Evolutionary conservation across 1,139 yeast species (phyloP), one percentile per base, ranked within the genome.

Genomic region (Yamadazyma dushanensis): DNA sequence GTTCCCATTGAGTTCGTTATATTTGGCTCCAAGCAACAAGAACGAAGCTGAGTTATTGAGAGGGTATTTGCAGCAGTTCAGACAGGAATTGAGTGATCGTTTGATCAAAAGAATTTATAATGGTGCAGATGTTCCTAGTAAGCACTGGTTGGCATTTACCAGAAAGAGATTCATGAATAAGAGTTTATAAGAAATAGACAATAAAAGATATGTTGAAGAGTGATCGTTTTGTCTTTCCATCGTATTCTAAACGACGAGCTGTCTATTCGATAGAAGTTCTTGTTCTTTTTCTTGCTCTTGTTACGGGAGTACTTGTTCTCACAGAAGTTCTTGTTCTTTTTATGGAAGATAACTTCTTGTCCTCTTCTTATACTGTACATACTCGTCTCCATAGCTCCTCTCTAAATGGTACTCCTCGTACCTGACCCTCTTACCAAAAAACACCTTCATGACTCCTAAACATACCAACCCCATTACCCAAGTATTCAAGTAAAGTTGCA

Each of bases 161-260:
- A 82, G 94, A 65, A 83, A 95, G 66, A 80, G 88, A 57, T 92
- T 92, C 59, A 92, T 92, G 98, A 92, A 92, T 66, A 86, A 88
- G 65, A 70, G 78, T 50, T 65, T 76, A 49, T 76, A 59, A 29
- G 16, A 16, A 20, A 29, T 29, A 18, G n/a, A 29, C 9, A n/a
- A n/a, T n/a, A n/a, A n/a, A n/a, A n/a, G n/a, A n/a, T n/a, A n/a
- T n/a, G n/a, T n/a, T n/a, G 9, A 27, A 10, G 18, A 8, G 8
- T 26, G n/a, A n/a, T n/a, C n/a, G n/a, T n/a, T n/a, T n/a, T n/a
- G n/a, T n/a, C n/a, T n/a, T n/a, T n/a, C n/a, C n/a, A n/a, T n/a
- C n/a, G n/a, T n/a, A n/a, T n/a, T n/a, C n/a, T n/a, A n/a, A n/a
- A n/a, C n/a, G n/a, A n/a, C n/a, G n/a, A n/a, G n/a, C n/a, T n/a